Conservation (phyloP, 176 grass and related monocot species). For the Carex parvula region DNA sequence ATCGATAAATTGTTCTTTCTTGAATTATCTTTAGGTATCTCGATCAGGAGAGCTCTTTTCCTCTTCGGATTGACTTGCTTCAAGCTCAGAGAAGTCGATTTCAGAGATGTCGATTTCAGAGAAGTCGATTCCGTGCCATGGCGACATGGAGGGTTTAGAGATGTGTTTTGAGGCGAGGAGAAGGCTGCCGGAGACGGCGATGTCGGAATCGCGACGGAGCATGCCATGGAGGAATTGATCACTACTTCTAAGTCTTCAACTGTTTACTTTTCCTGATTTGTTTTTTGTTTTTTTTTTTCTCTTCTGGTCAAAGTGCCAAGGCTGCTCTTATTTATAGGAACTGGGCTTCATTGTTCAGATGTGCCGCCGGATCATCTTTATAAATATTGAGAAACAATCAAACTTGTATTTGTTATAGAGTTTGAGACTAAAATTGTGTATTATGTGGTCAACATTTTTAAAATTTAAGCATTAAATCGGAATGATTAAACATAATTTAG, state of each 20-base stretch:
- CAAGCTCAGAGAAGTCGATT: constrained; percentile 1
- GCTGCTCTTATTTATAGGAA: background rate
- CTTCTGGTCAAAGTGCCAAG: background rate
- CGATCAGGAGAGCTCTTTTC: constrained; percentile 29
- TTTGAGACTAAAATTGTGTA: too few relatives aligned
- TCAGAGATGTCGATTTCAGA: background rate
- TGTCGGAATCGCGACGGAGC: background rate
- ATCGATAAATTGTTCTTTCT: background rate
- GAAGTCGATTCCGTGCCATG: background rate
- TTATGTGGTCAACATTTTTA: background rate
- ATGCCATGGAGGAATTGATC: background rate
- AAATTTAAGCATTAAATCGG: too few relatives aligned
- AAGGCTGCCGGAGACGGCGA: constrained; percentile 4
- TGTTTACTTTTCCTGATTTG: background rate
- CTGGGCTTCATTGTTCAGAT: background rate
- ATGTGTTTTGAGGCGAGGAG: background rate
- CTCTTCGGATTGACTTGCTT: constrained; percentile 34
- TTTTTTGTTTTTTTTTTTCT: background rate
- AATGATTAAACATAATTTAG: too few relatives aligned
- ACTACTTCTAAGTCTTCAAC: background rate
- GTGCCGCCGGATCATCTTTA: background rate
- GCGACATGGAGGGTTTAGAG: constrained; percentile 12
- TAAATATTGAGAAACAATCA: background rate
- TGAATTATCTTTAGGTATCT: constrained; percentile 22
- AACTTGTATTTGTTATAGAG: background rate